A percentile compares a stretch with the other conserved stretches of the same genome.
These are phyloP conservation scores for Solanum phureja DNA, from an alignment of 257 asterid species.

Conservation along the genomic window DNA sequence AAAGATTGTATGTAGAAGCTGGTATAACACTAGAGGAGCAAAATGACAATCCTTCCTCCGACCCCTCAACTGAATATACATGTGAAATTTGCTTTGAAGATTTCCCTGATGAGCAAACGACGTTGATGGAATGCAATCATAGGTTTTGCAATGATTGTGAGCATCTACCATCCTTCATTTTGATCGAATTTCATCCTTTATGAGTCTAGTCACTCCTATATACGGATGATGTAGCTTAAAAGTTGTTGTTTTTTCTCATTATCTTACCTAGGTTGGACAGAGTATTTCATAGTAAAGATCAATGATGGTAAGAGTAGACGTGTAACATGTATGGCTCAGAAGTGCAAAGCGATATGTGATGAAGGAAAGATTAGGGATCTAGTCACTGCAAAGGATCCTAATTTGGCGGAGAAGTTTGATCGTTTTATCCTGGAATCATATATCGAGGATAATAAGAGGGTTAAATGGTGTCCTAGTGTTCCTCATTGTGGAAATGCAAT, in stretches of 20 bases:
- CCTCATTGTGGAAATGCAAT: slow-evolving; percentile 60
- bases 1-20: slow-evolving; percentile 26
- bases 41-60: background rate
- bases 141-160: slow-evolving; percentile 56
- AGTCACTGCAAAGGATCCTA: slow-evolving; percentile 28
- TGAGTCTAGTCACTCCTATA: background rate
- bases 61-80: background rate
- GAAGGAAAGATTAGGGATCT: slow-evolving; percentile 36
- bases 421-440: slow-evolving; percentile 50
- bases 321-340: slow-evolving; percentile 49
- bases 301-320: slow-evolving; percentile 48
- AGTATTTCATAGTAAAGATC: slow-evolving; percentile 42
- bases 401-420: slow-evolving; percentile 38
- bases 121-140: slow-evolving; percentile 57
- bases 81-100: slow-evolving; percentile 50
- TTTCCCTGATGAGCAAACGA: slow-evolving; percentile 16
- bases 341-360: slow-evolving; percentile 49
- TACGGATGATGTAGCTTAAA: background rate
- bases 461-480: slow-evolving; percentile 59
- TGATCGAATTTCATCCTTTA: background rate
- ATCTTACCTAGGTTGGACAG: slow-evolving; percentile 40
- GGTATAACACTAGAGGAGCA: slow-evolving; percentile 23
- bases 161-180: background rate
- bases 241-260: background rate
- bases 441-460: slow-evolving; percentile 48